These are phyloP conservation scores for Coniochaeta hoffmannii DNA, from an alignment of 2,329 filamentous ascomycete species.

Conservation along the genomic window DNA sequence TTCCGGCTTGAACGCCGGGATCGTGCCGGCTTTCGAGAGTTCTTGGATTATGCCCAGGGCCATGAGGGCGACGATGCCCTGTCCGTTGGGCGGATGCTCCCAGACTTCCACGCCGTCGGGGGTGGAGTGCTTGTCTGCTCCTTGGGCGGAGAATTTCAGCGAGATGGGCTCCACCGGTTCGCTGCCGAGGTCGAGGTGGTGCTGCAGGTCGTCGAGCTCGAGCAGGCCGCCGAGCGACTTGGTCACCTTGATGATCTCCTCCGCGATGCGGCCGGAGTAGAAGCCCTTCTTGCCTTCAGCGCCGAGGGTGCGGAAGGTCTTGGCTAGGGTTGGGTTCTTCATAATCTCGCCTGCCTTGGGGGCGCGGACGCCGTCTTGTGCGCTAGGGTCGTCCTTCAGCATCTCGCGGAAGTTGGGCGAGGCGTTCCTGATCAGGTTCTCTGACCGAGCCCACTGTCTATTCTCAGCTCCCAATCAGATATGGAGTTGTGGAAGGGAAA, in stretches of 20 bases:
- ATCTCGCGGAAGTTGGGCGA: slow-evolving; percentile 85
- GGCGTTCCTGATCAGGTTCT: slow-evolving; percentile 56
- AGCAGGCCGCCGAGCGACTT: slow-evolving; percentile 70
- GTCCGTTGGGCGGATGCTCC: slow-evolving; percentile 96
- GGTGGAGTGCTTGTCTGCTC: slow-evolving; percentile 21
- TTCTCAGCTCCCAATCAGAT: neutral
- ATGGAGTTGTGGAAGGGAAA: neutral
- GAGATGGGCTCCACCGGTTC: slow-evolving; percentile 83
- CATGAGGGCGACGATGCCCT: slow-evolving; percentile 93
- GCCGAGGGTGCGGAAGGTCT: slow-evolving; percentile 73
- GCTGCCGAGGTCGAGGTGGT: slow-evolving; percentile 61
- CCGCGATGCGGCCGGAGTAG: slow-evolving; percentile 77
- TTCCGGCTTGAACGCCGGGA: slow-evolving; percentile 58
- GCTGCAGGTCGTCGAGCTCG: slow-evolving; percentile 69
- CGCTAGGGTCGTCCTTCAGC: slow-evolving; percentile 68
- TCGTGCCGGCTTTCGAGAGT: slow-evolving; percentile 67
- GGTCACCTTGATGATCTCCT: slow-evolving; percentile 73
- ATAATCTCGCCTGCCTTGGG: slow-evolving; percentile 81
- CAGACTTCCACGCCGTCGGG: slow-evolving; percentile 65
- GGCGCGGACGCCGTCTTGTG: slow-evolving; percentile 62
- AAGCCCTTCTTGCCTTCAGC: slow-evolving; percentile 83
- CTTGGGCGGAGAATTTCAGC: slow-evolving; percentile 65
- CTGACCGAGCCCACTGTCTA: slow-evolving; percentile 62
- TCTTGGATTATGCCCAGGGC: slow-evolving; percentile 86
- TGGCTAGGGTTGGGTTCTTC: slow-evolving; percentile 73